phyloP scores from a whole-genome alignment of 2,329 filamentous ascomycete genomes.

The Amauroascus verrucosus region DNA sequence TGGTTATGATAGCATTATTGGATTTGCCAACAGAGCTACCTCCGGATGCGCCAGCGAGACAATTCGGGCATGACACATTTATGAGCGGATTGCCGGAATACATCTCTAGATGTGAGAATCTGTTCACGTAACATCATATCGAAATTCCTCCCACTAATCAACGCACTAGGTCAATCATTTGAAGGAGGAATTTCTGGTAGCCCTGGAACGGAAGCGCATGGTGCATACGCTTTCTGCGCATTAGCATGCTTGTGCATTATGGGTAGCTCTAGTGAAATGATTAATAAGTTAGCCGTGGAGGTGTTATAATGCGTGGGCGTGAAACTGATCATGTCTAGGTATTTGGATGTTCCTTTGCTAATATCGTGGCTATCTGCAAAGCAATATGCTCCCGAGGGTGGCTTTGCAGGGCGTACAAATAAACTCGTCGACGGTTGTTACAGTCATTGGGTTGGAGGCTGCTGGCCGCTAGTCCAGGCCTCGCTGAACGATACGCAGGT shows the following conservation, averaged over 20 bases:
- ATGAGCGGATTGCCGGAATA: conserved; percentile 67
- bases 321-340: conserved; percentile 39
- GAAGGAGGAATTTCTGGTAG: conserved; percentile 86
- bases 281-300: conserved; percentile 52
- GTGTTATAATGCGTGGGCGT: conserved; percentile 1
- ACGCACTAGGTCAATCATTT: conserved; percentile 64
- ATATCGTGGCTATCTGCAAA: conserved; percentile 81
- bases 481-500: conserved; percentile 49
- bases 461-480: conserved; percentile 84
- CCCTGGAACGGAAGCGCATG: conserved; percentile 84
- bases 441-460: conserved; percentile 93
- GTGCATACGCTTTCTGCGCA: conserved; percentile 92
- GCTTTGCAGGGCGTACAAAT: conserved; percentile 88
- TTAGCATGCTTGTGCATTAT: conserved; percentile 80
- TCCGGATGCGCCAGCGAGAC: conserved; percentile 56
- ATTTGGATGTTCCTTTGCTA: conserved; percentile 65
- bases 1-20: conserved; percentile 72
- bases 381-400: conserved; percentile 84
- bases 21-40: conserved; percentile 73
- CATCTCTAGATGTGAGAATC: conserved; percentile 61
- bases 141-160: conserved; percentile 5
- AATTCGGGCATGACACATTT: conserved; percentile 54
- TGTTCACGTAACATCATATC: conserved; percentile 6
- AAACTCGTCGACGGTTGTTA: conserved; percentile 98
- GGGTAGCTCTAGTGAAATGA: conserved; percentile 62